These are phyloP conservation scores for Termitomyces sp. DNA, from an alignment of 768 basidiomycete genomes.

Conservation along the genomic window DNA sequence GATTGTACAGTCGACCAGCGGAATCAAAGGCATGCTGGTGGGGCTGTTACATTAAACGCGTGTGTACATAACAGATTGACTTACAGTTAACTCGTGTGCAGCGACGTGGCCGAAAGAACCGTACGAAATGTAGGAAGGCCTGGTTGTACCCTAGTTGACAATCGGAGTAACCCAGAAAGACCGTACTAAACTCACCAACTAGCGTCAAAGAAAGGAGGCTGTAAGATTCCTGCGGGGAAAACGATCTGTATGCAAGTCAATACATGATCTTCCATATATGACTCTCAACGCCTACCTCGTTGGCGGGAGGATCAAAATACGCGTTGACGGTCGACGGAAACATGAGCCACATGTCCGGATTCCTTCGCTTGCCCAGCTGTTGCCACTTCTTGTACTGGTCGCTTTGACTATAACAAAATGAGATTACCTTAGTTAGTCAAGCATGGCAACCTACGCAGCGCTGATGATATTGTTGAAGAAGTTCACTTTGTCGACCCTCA, in stretches of 20 bases:
- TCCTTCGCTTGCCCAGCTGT: constrained; percentile 61
- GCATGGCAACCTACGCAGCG: constrained; percentile 35
- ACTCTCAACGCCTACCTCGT: constrained; percentile 53
- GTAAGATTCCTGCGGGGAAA: constrained; percentile 95
- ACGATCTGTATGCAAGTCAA: constrained; percentile 52
- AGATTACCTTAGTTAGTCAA: not conserved
- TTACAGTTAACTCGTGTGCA: constrained; percentile 84
- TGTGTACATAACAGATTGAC: constrained; percentile 15
- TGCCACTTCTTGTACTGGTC: constrained; percentile 69
- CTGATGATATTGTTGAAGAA: constrained; percentile 85
- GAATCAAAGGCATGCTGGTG: constrained; percentile 85
- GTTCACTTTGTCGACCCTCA: constrained; percentile 57
- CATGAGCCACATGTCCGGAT: constrained; percentile 84
- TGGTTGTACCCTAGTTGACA: constrained; percentile 19
- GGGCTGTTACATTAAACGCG: not conserved
- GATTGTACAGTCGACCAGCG: constrained; percentile 85
- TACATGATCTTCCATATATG: not conserved
- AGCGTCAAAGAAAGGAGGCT: constrained; percentile 84
- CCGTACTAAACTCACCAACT: constrained; percentile 50
- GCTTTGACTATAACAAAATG: constrained; percentile 35
- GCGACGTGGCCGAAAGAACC: constrained; percentile 93
- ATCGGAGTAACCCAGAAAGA: not conserved
- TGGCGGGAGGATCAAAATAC: constrained; percentile 82
- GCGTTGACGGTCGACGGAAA: constrained; percentile 82
- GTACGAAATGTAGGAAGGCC: constrained; percentile 87